Percentiles rank a stretch among this genome's conserved stretches.
Evolutionary conservation across 2,329 filamentous ascomycete genomes (phyloP).

Genomic region (Ophiostoma himal-ulmi): DNA sequence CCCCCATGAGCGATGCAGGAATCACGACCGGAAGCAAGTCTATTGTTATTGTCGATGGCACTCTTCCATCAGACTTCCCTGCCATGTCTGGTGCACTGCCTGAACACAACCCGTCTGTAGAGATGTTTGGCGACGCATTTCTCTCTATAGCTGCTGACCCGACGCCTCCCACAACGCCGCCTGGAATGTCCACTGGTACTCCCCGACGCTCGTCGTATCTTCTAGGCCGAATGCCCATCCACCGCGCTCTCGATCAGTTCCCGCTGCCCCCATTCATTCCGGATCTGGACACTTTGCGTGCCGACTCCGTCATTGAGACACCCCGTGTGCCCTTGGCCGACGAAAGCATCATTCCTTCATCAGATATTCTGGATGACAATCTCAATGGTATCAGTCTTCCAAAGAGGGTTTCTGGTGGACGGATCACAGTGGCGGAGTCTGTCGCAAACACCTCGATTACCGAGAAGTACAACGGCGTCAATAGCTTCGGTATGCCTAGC

Average conservation of each 20-base stretch:
- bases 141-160: constrained; percentile 46
- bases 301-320: neutral
- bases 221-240: constrained; percentile 43
- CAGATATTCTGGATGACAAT: neutral
- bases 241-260: constrained; percentile 35
- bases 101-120: constrained; percentile 32
- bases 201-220: constrained; percentile 49
- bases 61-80: constrained; percentile 45
- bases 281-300: constrained; percentile 40
- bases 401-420: neutral
- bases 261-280: constrained; percentile 45
- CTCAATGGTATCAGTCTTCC: neutral
- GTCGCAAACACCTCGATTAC: neutral
- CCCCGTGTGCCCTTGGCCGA: neutral
- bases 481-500: constrained; percentile 17
- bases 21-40: constrained; percentile 81
- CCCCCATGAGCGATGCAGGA: constrained; percentile 47
- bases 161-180: constrained; percentile 58
- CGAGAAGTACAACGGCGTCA: neutral
- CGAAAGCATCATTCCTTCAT: neutral
- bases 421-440: no score
- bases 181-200: constrained; percentile 33
- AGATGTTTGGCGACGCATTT: constrained; percentile 48
- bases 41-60: constrained; percentile 78
- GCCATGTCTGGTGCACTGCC: constrained; percentile 47